Evolutionary conservation across 441 rosid species (phyloP).

Genomic region (Daphne laureola): DNA sequence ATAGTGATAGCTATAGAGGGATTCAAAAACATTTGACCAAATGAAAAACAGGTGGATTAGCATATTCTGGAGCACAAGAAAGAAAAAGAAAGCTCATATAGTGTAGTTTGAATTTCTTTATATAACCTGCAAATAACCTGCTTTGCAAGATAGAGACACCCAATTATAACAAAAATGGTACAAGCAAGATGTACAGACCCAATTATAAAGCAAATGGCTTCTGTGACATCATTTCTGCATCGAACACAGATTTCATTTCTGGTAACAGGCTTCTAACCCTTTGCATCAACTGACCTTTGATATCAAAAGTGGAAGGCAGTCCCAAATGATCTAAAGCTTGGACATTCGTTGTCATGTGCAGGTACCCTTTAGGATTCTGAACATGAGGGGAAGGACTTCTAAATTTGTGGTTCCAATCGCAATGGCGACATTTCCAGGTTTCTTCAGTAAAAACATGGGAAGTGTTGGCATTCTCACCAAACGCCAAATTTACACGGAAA

Average conservation of each 20-base stretch:
- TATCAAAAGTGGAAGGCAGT: constrained; percentile 30
- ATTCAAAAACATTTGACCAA: no score
- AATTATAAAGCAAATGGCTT: no score
- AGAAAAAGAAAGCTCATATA: background rate
- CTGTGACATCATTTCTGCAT: no score
- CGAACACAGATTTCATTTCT: background rate
- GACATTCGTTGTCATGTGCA: constrained; percentile 16
- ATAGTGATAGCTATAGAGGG: no score
- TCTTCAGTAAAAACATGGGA: constrained; percentile 42
- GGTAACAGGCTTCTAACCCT: constrained; percentile 7
- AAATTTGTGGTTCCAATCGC: constrained; percentile 46
- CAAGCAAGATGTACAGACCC: no score
- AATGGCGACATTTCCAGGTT: constrained; percentile 67
- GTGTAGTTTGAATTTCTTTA: background rate
- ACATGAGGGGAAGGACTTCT: constrained; percentile 19
- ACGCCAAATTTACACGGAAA: background rate
- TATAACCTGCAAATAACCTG: background rate
- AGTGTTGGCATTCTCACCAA: constrained; percentile 17
- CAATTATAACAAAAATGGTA: no score
- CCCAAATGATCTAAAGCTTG: constrained; percentile 18
- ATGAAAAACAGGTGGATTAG: background rate
- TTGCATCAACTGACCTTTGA: constrained; percentile 42
- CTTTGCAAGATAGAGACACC: no score
- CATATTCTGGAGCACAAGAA: background rate
- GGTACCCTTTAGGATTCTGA: constrained; percentile 17